Conservation (phyloP, 176 grass and related monocot genomes). For the Avena sativa region DNA sequence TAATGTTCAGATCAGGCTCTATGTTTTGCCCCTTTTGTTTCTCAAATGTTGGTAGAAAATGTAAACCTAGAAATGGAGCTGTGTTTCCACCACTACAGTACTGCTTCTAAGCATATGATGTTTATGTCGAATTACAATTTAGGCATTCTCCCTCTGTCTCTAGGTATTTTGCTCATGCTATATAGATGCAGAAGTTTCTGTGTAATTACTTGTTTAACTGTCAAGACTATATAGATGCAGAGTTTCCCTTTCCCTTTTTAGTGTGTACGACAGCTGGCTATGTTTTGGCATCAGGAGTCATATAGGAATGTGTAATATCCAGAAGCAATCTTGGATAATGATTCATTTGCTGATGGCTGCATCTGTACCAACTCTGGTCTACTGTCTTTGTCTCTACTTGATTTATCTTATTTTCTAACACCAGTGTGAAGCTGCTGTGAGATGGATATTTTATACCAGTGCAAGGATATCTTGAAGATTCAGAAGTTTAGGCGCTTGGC, state of each 20-base stretch:
- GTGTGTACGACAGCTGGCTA: not conserved
- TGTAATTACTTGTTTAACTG: constrained; percentile 6
- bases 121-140: not conserved
- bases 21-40: not conserved
- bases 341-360: not conserved
- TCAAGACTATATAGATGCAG: constrained; percentile 14
- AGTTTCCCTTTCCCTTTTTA: not conserved
- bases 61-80: not conserved
- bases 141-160: not conserved
- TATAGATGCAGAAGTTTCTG: not conserved
- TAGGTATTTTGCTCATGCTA: not conserved
- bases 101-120: not conserved
- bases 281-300: not conserved
- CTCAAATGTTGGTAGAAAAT: not conserved
- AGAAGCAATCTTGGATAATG: not conserved
- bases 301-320: not conserved
- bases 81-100: not conserved
- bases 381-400: not conserved
- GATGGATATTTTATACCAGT: constrained; percentile 68
- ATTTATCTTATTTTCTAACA: not conserved
- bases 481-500: constrained; percentile 75
- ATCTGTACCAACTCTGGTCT: not conserved
- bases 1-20: not conserved
- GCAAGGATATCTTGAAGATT: constrained; percentile 71
- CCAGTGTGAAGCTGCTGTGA: not conserved